Conservation (phyloP, 345 rosid genomes). For the Linum tenue region DNA sequence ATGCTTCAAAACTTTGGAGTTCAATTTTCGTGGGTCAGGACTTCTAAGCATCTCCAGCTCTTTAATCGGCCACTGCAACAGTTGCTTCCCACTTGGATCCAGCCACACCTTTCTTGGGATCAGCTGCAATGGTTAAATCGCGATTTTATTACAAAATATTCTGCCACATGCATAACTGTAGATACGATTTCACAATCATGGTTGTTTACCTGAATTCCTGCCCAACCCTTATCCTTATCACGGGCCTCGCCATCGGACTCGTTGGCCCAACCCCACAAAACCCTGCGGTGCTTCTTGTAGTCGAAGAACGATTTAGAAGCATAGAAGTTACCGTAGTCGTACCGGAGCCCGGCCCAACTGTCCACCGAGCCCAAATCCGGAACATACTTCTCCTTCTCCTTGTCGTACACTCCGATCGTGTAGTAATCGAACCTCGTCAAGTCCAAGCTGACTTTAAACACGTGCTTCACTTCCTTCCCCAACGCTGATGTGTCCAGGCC, state of each 20-base stretch:
- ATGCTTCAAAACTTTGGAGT: conserved; percentile 18
- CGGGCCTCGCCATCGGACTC: conserved; percentile 44
- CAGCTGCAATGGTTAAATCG: conserved; percentile 4
- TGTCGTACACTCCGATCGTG: conserved; percentile 47
- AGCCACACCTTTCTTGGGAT: conserved; percentile 72
- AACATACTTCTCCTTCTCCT: conserved; percentile 32
- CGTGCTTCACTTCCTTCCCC: conserved; percentile 33
- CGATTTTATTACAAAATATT: not conserved
- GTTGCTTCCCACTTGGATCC: conserved; percentile 44
- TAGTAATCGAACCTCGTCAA: conserved; percentile 64
- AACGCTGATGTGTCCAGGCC: conserved; percentile 42
- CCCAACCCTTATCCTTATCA: conserved; percentile 59
- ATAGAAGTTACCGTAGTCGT: conserved; percentile 73
- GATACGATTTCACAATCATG: too few species aligned
- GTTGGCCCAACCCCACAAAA: conserved; percentile 81
- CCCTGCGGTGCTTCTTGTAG: conserved; percentile 35
- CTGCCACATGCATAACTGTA: not conserved
- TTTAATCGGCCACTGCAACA: conserved; percentile 65
- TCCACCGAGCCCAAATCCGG: conserved; percentile 48
- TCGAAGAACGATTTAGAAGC: conserved; percentile 85
- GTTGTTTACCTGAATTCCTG: conserved; percentile 59
- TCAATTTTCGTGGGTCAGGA: conserved; percentile 20
- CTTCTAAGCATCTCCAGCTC: conserved; percentile 48
- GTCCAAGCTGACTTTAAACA: conserved; percentile 71
- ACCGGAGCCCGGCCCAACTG: conserved; percentile 70